These are phyloP conservation scores for Rosa lucieae DNA, from an alignment of 306 rosid genomes.

Conservation along the genomic window DNA sequence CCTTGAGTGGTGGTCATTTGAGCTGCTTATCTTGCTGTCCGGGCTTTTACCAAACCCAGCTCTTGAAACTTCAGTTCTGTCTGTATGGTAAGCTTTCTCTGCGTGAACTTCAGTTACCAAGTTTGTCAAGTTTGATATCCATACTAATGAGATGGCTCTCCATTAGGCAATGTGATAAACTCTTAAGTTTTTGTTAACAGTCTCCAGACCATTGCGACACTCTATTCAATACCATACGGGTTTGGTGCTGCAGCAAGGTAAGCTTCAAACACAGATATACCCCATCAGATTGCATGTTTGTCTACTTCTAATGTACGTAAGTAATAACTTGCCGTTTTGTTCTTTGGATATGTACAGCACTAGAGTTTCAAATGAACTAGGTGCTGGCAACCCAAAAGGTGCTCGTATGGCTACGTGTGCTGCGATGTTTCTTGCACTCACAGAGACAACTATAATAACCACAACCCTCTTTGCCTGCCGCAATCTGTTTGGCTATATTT, in stretches of 20 bases:
- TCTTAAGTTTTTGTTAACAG: background rate
- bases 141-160: background rate
- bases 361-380: conserved; percentile 77
- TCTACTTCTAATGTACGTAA: background rate
- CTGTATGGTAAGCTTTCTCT: conserved; percentile 42
- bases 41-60: conserved; percentile 69
- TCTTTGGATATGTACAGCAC: conserved; percentile 35
- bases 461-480: conserved; percentile 48
- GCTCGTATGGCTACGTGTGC: conserved; percentile 52
- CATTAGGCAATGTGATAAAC: background rate
- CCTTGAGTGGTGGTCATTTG: conserved; percentile 68
- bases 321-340: background rate
- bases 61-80: conserved; percentile 67
- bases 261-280: background rate
- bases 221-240: conserved; percentile 6
- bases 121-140: background rate
- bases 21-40: conserved; percentile 49
- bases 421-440: conserved; percentile 38
- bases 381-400: conserved; percentile 61
- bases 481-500: conserved; percentile 52
- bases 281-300: background rate
- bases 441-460: conserved; percentile 44
- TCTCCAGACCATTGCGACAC: conserved; percentile 5
- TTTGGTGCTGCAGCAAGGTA: conserved; percentile 10
- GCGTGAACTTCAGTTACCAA: background rate